phyloP scores from a whole-genome alignment of 2,329 filamentous ascomycete genomes.

The Trichocomaceae sp. region DNA sequence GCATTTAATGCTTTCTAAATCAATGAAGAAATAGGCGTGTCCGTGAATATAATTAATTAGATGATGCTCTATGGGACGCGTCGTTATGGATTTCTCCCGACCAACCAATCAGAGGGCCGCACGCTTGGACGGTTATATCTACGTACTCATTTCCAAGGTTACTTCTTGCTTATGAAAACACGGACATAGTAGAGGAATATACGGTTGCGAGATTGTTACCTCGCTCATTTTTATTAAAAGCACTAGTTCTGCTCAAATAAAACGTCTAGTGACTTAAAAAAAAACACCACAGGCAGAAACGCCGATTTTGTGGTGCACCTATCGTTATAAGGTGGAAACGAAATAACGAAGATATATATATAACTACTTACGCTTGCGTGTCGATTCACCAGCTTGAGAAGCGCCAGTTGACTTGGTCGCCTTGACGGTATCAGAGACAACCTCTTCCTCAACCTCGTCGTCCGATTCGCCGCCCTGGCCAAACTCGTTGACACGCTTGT shows the following conservation, averaged over 20 bases:
- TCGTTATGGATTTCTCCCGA: constrained; percentile 10
- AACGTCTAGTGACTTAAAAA: neutral
- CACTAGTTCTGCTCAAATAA: neutral
- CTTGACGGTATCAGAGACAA: constrained; percentile 15
- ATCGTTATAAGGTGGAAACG: neutral
- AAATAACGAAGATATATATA: neutral
- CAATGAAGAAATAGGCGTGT: neutral
- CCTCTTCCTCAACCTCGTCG: constrained; percentile 48
- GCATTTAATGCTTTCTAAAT: neutral
- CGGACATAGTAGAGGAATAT: neutral
- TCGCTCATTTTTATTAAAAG: neutral
- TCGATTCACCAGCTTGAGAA: constrained; percentile 24
- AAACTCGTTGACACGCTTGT: constrained; percentile 91
- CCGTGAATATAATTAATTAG: neutral
- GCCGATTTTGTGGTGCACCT: neutral
- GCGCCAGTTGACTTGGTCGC: constrained; percentile 14
- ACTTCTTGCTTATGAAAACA: neutral
- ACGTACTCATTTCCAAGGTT: too few species aligned
- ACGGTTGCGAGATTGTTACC: neutral
- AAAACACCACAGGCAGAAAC: neutral
- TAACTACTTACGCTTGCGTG: constrained; percentile 21
- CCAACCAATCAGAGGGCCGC: constrained; percentile 8
- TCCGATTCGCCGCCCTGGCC: constrained; percentile 93
- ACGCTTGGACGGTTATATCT: too few species aligned
- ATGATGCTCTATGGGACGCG: constrained; percentile 3